Conservation (phyloP, 495 filamentous ascomycete species). For the Sordaria brevicollis region DNA sequence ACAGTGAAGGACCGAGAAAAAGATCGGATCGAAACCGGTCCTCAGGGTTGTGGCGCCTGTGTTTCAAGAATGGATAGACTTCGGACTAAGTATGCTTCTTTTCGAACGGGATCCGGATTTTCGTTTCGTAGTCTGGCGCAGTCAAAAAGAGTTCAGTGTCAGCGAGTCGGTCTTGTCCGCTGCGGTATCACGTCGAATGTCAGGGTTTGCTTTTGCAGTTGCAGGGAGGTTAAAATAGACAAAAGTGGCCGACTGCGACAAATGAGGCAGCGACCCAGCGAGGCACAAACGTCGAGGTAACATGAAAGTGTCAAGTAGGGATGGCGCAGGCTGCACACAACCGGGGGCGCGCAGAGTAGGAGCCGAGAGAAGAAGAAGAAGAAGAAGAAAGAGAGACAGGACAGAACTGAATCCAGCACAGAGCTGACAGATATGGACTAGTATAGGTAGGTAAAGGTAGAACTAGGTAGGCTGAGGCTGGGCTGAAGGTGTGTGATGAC, state of each 20-base stretch:
- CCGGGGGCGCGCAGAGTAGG: background rate
- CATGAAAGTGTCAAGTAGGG: slow-evolving; percentile 2
- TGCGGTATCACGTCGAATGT: slow-evolving; percentile 21
- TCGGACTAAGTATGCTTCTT: background rate
- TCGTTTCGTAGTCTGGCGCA: background rate
- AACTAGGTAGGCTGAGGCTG: background rate
- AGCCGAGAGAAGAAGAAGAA: background rate
- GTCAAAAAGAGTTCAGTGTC: slow-evolving; percentile 4
- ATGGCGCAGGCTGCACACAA: slow-evolving; percentile 5
- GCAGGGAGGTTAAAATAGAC: slow-evolving; percentile 24
- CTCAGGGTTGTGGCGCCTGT: background rate
- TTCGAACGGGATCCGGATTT: background rate
- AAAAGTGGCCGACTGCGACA: slow-evolving; percentile 30
- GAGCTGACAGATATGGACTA: background rate
- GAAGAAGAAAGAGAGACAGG: no score
- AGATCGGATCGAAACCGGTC: background rate
- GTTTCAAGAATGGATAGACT: background rate
- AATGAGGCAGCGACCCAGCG: slow-evolving; percentile 19
- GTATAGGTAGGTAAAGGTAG: no score
- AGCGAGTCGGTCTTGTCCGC: slow-evolving; percentile 23
- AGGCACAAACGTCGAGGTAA: slow-evolving; percentile 14
- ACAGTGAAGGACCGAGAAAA: background rate
- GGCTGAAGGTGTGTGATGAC: background rate
- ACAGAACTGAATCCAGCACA: no score
- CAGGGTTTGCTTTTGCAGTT: slow-evolving; percentile 12